A percentile compares a stretch with the other conserved stretches of the same genome.
Conservation (phyloP, 768 basidiomycete species). For the Galerina sulciceps region DNA sequence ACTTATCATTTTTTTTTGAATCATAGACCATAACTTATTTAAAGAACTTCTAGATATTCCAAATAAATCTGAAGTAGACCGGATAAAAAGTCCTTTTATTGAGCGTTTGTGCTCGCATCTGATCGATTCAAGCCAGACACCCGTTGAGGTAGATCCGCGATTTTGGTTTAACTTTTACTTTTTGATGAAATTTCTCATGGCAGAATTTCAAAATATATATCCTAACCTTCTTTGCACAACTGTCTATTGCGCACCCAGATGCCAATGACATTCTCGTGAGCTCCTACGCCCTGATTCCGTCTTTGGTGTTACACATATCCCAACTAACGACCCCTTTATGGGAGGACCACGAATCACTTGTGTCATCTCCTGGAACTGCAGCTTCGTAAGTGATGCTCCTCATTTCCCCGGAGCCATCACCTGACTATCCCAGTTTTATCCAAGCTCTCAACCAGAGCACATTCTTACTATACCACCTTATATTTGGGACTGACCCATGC, state of each 20-base stretch:
- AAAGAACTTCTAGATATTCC: conserved; percentile 46
- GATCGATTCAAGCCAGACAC: conserved; percentile 42
- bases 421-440: conserved; percentile 45
- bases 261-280: conserved; percentile 40
- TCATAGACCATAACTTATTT: conserved; percentile 45
- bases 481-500: conserved; percentile 51
- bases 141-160: conserved; percentile 40
- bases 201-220: conserved; percentile 37
- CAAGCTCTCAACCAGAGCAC: conserved; percentile 55
- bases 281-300: conserved; percentile 65
- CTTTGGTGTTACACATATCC: conserved; percentile 60
- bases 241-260: conserved; percentile 45
- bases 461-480: conserved; percentile 65
- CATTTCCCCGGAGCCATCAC: not conserved
- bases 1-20: not conserved
- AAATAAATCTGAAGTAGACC: conserved; percentile 28
- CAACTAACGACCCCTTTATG: conserved; percentile 61
- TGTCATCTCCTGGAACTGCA: conserved; percentile 36
- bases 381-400: conserved; percentile 37
- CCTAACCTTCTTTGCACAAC: conserved; percentile 43
- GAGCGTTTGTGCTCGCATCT: conserved; percentile 54
- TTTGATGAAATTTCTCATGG: conserved; percentile 8
- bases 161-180: not conserved
- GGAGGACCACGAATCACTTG: conserved; percentile 60
- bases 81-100: conserved; percentile 43